phyloP scores from a whole-genome alignment of 345 rosid genomes.

The Carallia brachiata region DNA sequence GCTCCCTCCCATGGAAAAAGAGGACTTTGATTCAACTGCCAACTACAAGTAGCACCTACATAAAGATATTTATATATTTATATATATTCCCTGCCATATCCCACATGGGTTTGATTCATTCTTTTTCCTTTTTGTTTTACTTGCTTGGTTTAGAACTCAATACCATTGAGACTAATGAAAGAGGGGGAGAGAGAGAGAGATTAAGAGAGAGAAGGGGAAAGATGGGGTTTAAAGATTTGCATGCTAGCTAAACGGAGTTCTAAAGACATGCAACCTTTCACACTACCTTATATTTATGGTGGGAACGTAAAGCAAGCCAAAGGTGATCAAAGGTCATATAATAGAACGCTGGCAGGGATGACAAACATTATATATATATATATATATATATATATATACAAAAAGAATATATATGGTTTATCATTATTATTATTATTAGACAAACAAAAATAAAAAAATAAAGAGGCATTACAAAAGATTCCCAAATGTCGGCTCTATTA shows the following conservation, averaged over 20 bases:
- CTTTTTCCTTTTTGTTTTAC: not conserved
- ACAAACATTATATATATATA: no score
- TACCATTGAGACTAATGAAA: not conserved
- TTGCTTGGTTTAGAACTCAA: not conserved
- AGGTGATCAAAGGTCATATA: no score
- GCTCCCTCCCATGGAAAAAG: not conserved
- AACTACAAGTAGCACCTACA: slow-evolving; percentile 1
- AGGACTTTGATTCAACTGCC: not conserved
- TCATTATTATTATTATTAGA: no score
- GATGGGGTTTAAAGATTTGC: not conserved
- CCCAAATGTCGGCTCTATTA: slow-evolving; percentile 9
- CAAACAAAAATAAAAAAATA: not conserved
- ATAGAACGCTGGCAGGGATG: no score
- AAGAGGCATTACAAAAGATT: slow-evolving; percentile 4
- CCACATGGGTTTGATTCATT: slow-evolving; percentile 15
- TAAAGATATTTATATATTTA: not conserved
- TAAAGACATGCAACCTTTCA: slow-evolving; percentile 1
- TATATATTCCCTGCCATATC: not conserved
- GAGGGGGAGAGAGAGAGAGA: not conserved
- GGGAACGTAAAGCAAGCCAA: no score
- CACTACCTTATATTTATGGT: not conserved
- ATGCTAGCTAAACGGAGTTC: not conserved
- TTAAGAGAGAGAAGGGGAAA: no score
- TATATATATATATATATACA: no score
- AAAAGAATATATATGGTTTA: no score